These are phyloP conservation scores for Penicillium mononematosum DNA, from an alignment of 495 filamentous ascomycete species.

Conservation along the genomic window DNA sequence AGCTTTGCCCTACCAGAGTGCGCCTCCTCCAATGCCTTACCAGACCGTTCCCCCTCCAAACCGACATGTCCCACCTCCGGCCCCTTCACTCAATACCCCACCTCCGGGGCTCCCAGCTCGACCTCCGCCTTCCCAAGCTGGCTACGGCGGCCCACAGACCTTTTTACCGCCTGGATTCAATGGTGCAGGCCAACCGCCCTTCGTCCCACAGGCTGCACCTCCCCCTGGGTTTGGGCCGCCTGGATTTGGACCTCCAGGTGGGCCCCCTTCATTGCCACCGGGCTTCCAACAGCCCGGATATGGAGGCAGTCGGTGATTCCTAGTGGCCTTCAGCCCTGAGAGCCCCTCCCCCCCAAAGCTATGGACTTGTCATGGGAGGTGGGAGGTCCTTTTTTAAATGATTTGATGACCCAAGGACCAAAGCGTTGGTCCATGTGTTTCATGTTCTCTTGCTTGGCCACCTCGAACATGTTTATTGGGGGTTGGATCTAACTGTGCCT, in stretches of 20 bases:
- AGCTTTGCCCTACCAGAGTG: conserved; percentile 34
- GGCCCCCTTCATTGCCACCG: conserved; percentile 43
- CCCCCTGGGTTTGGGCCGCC: conserved; percentile 58
- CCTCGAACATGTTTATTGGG: background rate
- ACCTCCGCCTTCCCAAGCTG: conserved; percentile 73
- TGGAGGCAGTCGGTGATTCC: conserved; percentile 41
- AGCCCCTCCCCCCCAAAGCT: background rate
- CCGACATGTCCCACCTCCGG: conserved; percentile 42
- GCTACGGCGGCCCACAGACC: conserved; percentile 73
- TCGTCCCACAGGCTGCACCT: conserved; percentile 42
- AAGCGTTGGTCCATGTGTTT: conserved; percentile 1
- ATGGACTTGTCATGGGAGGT: background rate
- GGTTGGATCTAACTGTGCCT: background rate
- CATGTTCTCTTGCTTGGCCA: background rate
- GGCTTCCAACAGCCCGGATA: conserved; percentile 53
- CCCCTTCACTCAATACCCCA: conserved; percentile 56
- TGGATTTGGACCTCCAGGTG: conserved; percentile 46
- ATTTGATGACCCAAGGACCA: conserved; percentile 13
- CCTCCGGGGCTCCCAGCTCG: conserved; percentile 76
- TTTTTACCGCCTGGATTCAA: conserved; percentile 61
- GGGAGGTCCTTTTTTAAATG: background rate
- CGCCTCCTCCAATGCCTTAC: conserved; percentile 42
- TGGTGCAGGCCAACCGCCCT: conserved; percentile 41
- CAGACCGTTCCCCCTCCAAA: conserved; percentile 41
- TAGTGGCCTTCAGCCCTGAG: background rate